Percentiles rank a stretch among this genome's conserved stretches.
Conservation (phyloP, 345 rosid species). For the Rhizophora apiculata region DNA sequence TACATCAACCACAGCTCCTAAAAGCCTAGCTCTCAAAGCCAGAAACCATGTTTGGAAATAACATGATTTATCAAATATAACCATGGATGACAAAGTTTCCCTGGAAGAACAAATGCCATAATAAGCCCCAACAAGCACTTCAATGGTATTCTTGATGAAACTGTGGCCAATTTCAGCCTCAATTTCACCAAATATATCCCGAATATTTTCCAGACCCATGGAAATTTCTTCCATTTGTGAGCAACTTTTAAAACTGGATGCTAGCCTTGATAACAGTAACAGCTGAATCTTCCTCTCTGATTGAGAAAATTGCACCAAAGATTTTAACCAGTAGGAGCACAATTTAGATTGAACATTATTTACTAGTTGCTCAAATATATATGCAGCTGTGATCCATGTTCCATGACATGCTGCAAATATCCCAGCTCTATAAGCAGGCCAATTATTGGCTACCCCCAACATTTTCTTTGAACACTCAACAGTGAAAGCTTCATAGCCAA, state of each 20-base stretch:
- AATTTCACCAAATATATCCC: not conserved
- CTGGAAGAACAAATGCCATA: conserved; percentile 37
- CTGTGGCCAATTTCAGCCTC: conserved; percentile 22
- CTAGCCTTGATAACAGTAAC: conserved; percentile 37
- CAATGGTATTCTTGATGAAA: conserved; percentile 14
- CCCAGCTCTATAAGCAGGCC: conserved; percentile 75
- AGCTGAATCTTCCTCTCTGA: conserved; percentile 59
- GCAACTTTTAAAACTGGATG: conserved; percentile 31
- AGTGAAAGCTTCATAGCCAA: conserved; percentile 39
- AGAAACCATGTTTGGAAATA: conserved; percentile 83
- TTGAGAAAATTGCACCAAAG: conserved; percentile 49
- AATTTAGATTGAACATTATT: conserved; percentile 47
- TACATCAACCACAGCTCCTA: conserved; percentile 44
- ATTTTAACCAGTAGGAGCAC: conserved; percentile 60
- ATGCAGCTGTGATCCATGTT: conserved; percentile 66
- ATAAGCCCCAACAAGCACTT: conserved; percentile 47
- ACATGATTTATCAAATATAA: conserved; percentile 32
- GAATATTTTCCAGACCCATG: conserved; percentile 1
- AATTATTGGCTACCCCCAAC: conserved; percentile 46
- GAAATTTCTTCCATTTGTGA: conserved; percentile 25
- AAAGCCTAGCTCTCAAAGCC: conserved; percentile 48
- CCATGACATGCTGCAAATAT: conserved; percentile 63
- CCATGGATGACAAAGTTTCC: conserved; percentile 40
- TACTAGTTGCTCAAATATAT: conserved; percentile 58
- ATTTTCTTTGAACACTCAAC: conserved; percentile 53